phyloP scores from a whole-genome alignment of 805 yeast genomes.

The Wickerhamiella parazyma region DNA sequence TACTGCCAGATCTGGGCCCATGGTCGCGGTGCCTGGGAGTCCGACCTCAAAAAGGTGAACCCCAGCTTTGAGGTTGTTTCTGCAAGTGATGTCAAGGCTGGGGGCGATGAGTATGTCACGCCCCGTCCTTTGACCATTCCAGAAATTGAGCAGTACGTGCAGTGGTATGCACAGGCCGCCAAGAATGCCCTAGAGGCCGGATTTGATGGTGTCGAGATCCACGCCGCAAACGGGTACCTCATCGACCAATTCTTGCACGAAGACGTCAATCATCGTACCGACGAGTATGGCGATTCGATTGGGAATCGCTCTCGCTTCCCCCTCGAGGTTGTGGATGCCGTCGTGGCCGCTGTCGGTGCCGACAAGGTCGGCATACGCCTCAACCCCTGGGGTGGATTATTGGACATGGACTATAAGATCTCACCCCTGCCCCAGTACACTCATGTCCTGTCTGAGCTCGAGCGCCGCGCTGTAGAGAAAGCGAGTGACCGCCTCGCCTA shows the following conservation, averaged over 20 bases:
- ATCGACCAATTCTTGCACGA: slow-evolving; percentile 36
- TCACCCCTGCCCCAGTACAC: slow-evolving; percentile 30
- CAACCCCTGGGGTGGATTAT: slow-evolving; percentile 28
- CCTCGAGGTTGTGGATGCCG: slow-evolving; percentile 35
- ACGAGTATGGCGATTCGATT: slow-evolving; percentile 48
- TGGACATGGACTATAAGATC: slow-evolving; percentile 22
- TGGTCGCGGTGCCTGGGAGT: slow-evolving; percentile 34
- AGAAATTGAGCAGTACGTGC: slow-evolving; percentile 31
- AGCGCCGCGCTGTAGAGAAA: slow-evolving; percentile 27
- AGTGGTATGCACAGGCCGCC: slow-evolving; percentile 36
- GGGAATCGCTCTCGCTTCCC: slow-evolving; percentile 43
- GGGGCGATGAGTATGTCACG: not conserved
- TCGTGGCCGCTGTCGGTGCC: slow-evolving; percentile 27
- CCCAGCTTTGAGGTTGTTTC: slow-evolving; percentile 25
- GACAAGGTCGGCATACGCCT: slow-evolving; percentile 26
- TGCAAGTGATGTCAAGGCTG: slow-evolving; percentile 27
- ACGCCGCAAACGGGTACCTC: slow-evolving; percentile 52
- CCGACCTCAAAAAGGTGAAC: slow-evolving; percentile 26
- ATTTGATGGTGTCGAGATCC: slow-evolving; percentile 52
- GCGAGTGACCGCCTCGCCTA: slow-evolving; percentile 31
- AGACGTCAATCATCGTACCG: slow-evolving; percentile 39
- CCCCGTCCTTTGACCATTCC: slow-evolving; percentile 26
- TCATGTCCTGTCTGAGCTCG: slow-evolving; percentile 31
- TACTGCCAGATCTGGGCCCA: slow-evolving; percentile 35
- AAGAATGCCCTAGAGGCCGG: slow-evolving; percentile 40